Evolutionary conservation across 805 yeast species (phyloP).

Genomic region (Hanseniaspora pseudoguilliermondii): DNA sequence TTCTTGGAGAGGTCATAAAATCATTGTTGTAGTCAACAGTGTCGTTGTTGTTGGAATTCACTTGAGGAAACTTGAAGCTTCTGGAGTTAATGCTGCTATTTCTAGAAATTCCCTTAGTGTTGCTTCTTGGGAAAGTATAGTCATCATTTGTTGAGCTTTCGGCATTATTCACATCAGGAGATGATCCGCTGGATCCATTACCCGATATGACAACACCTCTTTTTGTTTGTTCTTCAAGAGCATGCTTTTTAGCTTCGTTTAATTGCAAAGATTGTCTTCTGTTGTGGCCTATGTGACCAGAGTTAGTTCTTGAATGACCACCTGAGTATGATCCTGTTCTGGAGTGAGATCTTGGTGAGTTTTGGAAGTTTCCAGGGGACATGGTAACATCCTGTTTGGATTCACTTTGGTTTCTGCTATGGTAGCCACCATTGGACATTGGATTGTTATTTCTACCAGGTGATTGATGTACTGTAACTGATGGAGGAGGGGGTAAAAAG

Average conservation of each 20-base stretch:
- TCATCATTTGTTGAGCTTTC: conserved; percentile 16
- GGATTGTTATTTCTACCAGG: conserved; percentile 10
- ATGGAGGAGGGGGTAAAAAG: conserved; percentile 11
- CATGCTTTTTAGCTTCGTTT: conserved; percentile 88
- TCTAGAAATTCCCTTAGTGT: conserved; percentile 3
- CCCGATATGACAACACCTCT: conserved; percentile 26
- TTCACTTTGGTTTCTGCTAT: conserved; percentile 4
- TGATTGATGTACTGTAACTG: conserved; percentile 14
- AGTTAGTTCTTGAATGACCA: conserved; percentile 28
- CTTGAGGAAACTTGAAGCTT: conserved; percentile 4
- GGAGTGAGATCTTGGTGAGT: conserved; percentile 7
- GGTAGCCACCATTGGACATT: conserved; percentile 14
- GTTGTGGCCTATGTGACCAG: conserved; percentile 52
- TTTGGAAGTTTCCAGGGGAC: conserved; percentile 11
- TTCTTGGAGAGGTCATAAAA: conserved; percentile 11
- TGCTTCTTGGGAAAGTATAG: conserved; percentile 16
- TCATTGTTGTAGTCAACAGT: conserved; percentile 4
- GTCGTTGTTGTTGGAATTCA: neutral
- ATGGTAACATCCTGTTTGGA: neutral
- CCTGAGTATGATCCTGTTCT: conserved; percentile 11
- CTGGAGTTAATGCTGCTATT: conserved; percentile 11
- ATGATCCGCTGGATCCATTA: conserved; percentile 16
- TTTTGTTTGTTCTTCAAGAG: conserved; percentile 81
- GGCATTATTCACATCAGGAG: conserved; percentile 19
- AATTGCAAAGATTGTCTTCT: conserved; percentile 89